Percentiles rank a stretch among this genome's conserved stretches.
These are phyloP conservation scores for Leccinum imitatum DNA, from an alignment of 768 basidiomycete genomes.

Conservation along the genomic window DNA sequence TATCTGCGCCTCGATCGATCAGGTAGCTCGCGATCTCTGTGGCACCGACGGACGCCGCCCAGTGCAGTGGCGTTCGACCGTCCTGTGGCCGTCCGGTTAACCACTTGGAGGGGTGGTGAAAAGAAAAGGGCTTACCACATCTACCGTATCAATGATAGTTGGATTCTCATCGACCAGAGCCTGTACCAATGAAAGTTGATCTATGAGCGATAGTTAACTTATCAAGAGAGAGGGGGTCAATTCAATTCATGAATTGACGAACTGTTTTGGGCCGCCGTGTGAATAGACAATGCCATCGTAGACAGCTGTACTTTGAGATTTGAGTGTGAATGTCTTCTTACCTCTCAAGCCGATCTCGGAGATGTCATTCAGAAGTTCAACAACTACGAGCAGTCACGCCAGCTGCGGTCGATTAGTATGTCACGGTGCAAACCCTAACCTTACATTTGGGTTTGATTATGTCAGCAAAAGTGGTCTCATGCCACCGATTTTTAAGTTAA, in stretches of 20 bases:
- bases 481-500: background rate
- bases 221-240: background rate
- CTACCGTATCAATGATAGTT: constrained; percentile 56
- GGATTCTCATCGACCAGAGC: constrained; percentile 63
- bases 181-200: constrained; percentile 69
- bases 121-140: constrained; percentile 46
- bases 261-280: constrained; percentile 74
- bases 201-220: constrained; percentile 34
- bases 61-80: constrained; percentile 79
- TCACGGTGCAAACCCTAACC: constrained; percentile 24
- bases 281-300: constrained; percentile 48
- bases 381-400: no score
- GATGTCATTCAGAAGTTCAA: background rate
- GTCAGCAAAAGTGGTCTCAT: constrained; percentile 1
- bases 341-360: background rate
- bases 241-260: background rate
- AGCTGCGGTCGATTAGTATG: background rate
- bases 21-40: constrained; percentile 66
- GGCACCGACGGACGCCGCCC: constrained; percentile 77
- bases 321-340: background rate
- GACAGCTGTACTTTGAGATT: background rate
- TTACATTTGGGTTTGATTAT: constrained; percentile 15
- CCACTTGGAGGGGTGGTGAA: rapidly evolving
- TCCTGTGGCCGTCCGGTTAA: constrained; percentile 45
- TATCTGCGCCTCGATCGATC: constrained; percentile 67